Evolutionary conservation across 1,284 basidiomycete genomes (phyloP).

Genomic region (Fomitopsis palustris): DNA sequence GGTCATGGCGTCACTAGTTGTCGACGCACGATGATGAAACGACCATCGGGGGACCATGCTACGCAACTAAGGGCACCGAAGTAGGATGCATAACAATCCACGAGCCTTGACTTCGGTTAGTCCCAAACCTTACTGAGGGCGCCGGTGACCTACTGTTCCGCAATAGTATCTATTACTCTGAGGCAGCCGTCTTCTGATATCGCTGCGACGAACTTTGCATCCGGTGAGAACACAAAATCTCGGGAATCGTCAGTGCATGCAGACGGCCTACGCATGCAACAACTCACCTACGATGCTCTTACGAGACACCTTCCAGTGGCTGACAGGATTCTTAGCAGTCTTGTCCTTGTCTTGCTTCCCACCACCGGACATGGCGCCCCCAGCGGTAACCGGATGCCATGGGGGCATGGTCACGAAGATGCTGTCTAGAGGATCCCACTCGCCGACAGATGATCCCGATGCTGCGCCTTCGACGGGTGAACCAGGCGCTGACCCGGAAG

Average conservation of each 20-base stretch:
- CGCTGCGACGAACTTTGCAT: slow-evolving; percentile 81
- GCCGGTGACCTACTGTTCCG: slow-evolving; percentile 64
- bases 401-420: slow-evolving; percentile 81
- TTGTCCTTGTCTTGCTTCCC: slow-evolving; percentile 60
- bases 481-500: slow-evolving; percentile 13
- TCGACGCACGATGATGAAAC: slow-evolving; percentile 78
- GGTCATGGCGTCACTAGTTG: background rate
- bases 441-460: slow-evolving; percentile 26
- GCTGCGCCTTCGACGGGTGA: slow-evolving; percentile 15
- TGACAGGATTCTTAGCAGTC: slow-evolving; percentile 78
- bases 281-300: slow-evolving; percentile 70
- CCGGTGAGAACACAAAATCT: slow-evolving; percentile 91
- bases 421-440: slow-evolving; percentile 73
- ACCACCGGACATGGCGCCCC: slow-evolving; percentile 29
- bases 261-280: background rate
- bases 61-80: slow-evolving; percentile 88
- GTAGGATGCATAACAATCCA: slow-evolving; percentile 90
- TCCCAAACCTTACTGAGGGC: slow-evolving; percentile 5
- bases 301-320: slow-evolving; percentile 76
- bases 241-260: background rate
- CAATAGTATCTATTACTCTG: slow-evolving; percentile 81
- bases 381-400: slow-evolving; percentile 67
- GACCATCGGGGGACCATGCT: slow-evolving; percentile 93
- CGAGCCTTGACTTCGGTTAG: slow-evolving; percentile 46
- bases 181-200: slow-evolving; percentile 89